phyloP scores from a whole-genome alignment of 352 stramenopile species.

The Phytophthora ramorum region DNA sequence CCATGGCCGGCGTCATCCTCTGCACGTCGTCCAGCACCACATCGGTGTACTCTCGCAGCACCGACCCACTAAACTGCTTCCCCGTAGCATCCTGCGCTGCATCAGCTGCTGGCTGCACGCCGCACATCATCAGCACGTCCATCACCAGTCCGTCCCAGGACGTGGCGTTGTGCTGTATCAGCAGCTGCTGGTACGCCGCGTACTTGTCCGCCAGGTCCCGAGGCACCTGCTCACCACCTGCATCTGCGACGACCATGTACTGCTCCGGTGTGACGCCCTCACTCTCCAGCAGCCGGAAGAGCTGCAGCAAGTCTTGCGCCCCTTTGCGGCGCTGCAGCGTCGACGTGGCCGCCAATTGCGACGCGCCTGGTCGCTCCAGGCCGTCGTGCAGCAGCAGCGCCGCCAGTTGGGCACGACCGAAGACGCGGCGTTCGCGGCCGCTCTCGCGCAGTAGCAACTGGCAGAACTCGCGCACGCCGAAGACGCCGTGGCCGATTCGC shows the following conservation, averaged over 20 bases:
- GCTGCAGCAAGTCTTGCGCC: conserved; percentile 65
- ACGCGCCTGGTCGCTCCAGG: conserved; percentile 43
- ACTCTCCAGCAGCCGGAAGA: conserved; percentile 75
- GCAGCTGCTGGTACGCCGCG: conserved; percentile 53
- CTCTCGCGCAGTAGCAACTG: conserved; percentile 73
- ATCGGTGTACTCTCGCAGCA: conserved; percentile 60
- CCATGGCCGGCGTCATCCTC: conserved; percentile 72
- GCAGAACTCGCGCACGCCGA: conserved; percentile 65
- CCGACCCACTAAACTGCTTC: conserved; percentile 43
- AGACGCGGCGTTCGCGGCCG: conserved; percentile 54
- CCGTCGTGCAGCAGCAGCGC: conserved; percentile 66
- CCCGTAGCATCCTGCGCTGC: neutral
- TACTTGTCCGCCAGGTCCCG: conserved; percentile 59
- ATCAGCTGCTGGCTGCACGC: conserved; percentile 4
- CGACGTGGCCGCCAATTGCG: conserved; percentile 48
- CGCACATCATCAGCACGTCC: conserved; percentile 49
- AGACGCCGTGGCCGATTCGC: conserved; percentile 68
- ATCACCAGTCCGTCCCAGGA: conserved; percentile 78
- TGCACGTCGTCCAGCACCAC: conserved; percentile 79
- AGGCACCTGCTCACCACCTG: conserved; percentile 18
- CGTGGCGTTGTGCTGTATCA: conserved; percentile 57
- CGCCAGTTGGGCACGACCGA: conserved; percentile 51
- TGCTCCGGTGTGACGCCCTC: conserved; percentile 54
- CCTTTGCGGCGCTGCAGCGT: conserved; percentile 60
- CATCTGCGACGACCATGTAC: conserved; percentile 37